phyloP scores from a whole-genome alignment of 2,329 filamentous ascomycete genomes.

The Xylariaceae sp. region DNA sequence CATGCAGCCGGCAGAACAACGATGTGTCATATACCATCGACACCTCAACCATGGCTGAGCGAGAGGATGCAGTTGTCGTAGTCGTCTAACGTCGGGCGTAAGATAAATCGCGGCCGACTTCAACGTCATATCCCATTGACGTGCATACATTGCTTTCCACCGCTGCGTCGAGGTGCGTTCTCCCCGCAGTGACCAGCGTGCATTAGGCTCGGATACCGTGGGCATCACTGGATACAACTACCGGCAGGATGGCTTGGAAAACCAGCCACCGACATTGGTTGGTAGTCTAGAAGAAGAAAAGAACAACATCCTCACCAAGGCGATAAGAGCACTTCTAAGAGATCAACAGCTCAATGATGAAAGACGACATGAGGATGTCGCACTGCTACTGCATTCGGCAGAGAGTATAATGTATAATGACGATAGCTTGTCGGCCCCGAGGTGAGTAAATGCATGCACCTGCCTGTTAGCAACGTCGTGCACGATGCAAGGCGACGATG shows the following conservation, averaged over 20 bases:
- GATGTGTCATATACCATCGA: too few species aligned
- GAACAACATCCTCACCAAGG: neutral
- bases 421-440: neutral
- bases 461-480: slow-evolving; percentile 1
- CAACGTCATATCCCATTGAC: too few species aligned
- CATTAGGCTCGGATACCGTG: neutral
- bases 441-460: neutral
- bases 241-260: neutral
- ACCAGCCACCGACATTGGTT: neutral
- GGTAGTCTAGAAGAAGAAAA: neutral
- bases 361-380: too few species aligned
- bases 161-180: neutral
- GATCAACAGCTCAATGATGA: too few species aligned
- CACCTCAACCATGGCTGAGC: too few species aligned
- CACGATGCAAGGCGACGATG: slow-evolving; percentile 8
- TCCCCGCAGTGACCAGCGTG: slow-evolving; percentile 7
- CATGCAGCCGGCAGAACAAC: too few species aligned
- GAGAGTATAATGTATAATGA: too few species aligned
- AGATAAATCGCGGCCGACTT: too few species aligned
- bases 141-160: neutral
- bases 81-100: too few species aligned
- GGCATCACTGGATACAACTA: neutral
- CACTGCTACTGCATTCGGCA: too few species aligned
- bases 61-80: too few species aligned
- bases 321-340: too few species aligned